Evolutionary conservation across 2,329 filamentous ascomycete genomes (phyloP), one percentile per base, ranked within the genome.

Genomic region (Claviceps paspali): DNA sequence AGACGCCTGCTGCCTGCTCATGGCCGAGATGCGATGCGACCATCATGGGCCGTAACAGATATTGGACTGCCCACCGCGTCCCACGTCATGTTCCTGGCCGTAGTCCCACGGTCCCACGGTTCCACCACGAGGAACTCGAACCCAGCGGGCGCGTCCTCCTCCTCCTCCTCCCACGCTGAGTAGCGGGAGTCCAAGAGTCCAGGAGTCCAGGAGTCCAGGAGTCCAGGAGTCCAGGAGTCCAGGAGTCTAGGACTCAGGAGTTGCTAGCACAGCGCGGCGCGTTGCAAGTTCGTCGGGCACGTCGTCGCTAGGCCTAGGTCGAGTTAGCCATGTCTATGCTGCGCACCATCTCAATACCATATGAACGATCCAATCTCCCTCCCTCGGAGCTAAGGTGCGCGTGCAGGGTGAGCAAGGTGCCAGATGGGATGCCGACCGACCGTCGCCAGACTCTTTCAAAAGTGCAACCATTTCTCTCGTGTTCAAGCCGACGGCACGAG

Each of bases 341-440:
- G 38, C 18, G 19, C 34, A 18, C 33, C 23, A 18, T 38, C 24
- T 17, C 30, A 22, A 38, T 33, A 29, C 23, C 36, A 33, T 29
- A 9, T 38, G 17, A 26, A 28, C 17, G 26, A 18, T 36, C 19
- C 36, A 42, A 42, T 39, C 33, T 37, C 40, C 37, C 32, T 41
- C 36, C 39, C 33, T 36, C 9, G 36, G 21, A 33, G 23, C 24
- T 35, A 23, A 18, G 17, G 18, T 17, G 35, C 35, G 15, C 17
- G 22, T n/a, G n/a, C n/a, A n/a, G n/a, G n/a, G n/a, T n/a, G n/a
- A n/a, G n/a, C n/a, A n/a, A 37, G 21, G 9, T 14, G 22, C 12
- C 21, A 18, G 21, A 15, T 22, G 10, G 33, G 21, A 8, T 5
- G 21, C 21, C 21, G 5, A 22, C 21, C 5, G 21, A 5, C 21